Evolutionary conservation across 2,329 filamentous ascomycete genomes (phyloP).

Genomic region (Aspergillus neotritici): DNA sequence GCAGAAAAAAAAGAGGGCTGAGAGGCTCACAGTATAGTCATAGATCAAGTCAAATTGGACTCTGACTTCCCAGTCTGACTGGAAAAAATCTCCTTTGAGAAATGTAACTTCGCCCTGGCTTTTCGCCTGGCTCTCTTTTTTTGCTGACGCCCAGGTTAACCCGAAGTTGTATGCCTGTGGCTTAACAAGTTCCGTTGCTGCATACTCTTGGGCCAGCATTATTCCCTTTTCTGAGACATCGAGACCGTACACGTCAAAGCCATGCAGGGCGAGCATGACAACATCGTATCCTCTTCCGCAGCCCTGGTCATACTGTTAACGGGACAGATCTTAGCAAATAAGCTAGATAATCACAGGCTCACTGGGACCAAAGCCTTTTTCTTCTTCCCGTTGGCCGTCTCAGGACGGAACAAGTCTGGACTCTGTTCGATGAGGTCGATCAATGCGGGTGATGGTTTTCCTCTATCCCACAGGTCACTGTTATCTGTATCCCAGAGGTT

Average conservation of each 20-base stretch:
- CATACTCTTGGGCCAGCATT: constrained; percentile 17
- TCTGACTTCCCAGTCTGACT: constrained; percentile 6
- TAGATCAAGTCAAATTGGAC: constrained; percentile 16
- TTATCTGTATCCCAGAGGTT: constrained; percentile 20
- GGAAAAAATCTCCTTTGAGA: constrained; percentile 50
- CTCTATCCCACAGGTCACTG: constrained; percentile 24
- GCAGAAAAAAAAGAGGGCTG: neutral
- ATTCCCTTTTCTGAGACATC: constrained; percentile 23
- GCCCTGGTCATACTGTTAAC: constrained; percentile 12
- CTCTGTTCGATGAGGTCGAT: constrained; percentile 25
- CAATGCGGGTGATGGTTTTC: constrained; percentile 24
- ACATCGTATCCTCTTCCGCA: constrained; percentile 30
- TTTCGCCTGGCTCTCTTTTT: too few relatives aligned
- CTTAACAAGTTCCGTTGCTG: constrained; percentile 9
- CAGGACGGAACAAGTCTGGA: constrained; percentile 13
- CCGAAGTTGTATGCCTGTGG: constrained; percentile 19
- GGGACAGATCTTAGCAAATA: neutral
- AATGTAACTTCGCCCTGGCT: constrained; percentile 54
- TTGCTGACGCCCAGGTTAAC: too few relatives aligned
- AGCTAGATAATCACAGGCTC: neutral
- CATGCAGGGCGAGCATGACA: constrained; percentile 27
- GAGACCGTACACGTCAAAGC: constrained; percentile 23
- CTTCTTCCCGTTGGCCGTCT: constrained; percentile 13
- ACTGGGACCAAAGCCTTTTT: constrained; percentile 24
- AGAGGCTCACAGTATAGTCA: constrained; percentile 48